phyloP scores from a whole-genome alignment of 495 filamentous ascomycete genomes.

The Aspergillus conjunctus region DNA sequence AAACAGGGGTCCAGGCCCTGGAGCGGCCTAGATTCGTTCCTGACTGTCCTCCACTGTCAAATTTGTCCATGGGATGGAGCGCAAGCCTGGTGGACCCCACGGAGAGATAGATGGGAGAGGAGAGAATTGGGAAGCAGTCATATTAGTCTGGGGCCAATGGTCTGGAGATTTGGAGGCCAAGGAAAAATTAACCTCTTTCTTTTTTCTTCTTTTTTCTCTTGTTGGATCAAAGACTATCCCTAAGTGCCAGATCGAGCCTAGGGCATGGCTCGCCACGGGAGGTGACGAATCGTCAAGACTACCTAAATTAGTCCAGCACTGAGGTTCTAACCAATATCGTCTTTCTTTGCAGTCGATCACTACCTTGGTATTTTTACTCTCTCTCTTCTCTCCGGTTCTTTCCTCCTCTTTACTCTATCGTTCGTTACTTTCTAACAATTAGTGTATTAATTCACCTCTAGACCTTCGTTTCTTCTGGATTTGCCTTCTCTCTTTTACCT shows the following conservation, averaged over 20 bases:
- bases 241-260: background rate
- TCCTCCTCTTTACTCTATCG: background rate
- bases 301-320: constrained; percentile 1
- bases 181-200: background rate
- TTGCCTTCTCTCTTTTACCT: background rate
- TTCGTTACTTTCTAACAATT: constrained; percentile 1
- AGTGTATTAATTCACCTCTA: constrained; percentile 12
- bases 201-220: constrained; percentile 2
- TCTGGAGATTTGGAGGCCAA: background rate
- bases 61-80: too few relatives aligned
- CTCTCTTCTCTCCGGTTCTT: background rate
- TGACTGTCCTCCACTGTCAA: too few relatives aligned
- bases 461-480: constrained; percentile 7
- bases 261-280: background rate
- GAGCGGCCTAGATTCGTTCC: constrained; percentile 1
- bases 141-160: background rate
- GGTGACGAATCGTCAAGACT: background rate
- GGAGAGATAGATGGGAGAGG: background rate
- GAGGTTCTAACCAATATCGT: background rate
- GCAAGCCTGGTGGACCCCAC: too few relatives aligned
- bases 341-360: constrained; percentile 1
- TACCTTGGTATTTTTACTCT: too few relatives aligned
- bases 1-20: constrained; percentile 1
- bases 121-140: background rate
- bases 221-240: background rate